Evolutionary conservation across 192 early-diverging fungal genomes (phyloP), one percentile per base, ranked within the genome.

Genomic region (Coemansia reversa): DNA sequence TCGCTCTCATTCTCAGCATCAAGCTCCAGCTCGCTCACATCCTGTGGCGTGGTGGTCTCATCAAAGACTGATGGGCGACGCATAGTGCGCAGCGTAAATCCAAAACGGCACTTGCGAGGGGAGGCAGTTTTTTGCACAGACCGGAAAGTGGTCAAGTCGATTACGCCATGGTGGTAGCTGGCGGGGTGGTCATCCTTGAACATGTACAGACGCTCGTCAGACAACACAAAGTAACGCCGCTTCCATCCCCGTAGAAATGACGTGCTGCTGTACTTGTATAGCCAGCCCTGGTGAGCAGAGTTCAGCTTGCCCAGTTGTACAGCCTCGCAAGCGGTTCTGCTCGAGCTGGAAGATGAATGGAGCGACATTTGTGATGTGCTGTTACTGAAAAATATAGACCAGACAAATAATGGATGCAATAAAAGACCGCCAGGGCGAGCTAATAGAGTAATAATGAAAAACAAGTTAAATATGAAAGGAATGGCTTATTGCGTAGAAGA

Each of bases 61-160:
- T 79, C 76, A 58, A 79, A 79, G 22, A 79, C 76, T 0, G 76
- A 79, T 1, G 76, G 71, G 25, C 76, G 59, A 11, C 76, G 76
- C 42, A 69, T 27, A 2, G 71, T 70, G 30, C 67, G 66, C 53
- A 79, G 63, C 51, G 70, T n/a, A 29, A 79, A 63, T 7, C 76
- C 76, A 49, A 70, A 52, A 23, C 67, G 69, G 45, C 71, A 74
- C 51, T 74, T 74, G 62, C 76, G 76, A 54, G 76, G 76, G 53
- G 66, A 63, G 53, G 55, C 63, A 27, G 70, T 63, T 55, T 67
- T 67, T 57, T 74, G 76, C 39, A 79, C 76, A 1, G 71, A 74
- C 35, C 71, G 67, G 65, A 79, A 79, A 5, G 70, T 60, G 7
- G 70, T 70, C 53, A 79, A 55, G 58, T 74, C 76, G 16, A 79